Base-by-base conservation (phyloP, 345 rosid species). In the Isatis tinctoria region DNA sequence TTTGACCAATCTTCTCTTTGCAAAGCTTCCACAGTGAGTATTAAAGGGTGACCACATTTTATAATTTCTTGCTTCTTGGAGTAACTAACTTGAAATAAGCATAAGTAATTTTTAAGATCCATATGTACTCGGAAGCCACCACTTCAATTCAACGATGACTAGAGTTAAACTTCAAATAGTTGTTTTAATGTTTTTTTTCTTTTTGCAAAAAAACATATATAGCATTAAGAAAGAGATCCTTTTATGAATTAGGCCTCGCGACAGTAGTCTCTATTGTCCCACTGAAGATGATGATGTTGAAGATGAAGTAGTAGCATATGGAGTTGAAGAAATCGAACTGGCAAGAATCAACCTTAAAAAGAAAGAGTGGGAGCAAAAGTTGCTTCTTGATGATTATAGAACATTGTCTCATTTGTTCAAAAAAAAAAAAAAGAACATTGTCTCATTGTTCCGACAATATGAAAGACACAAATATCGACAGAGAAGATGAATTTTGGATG, bases 281-380 rank as follows among this genome's bases (percentile, higher is more conserved):
- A 79, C 85, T 64, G 98, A 94, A 84, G 98, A 88, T 68, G 97
- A 88, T 60, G 97, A 91, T 82, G 84, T 94, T 6, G 35, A 32
- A 32, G 35, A 32, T 32, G 98, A 87, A 73, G 86, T 94, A 75
- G 98, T 91, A 76, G 97, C 98, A 54, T 90, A 88, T 69, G 97
- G 97, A 65, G 95, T 88, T 72, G 91, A 89, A 82, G 98, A 94
- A 82, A 96, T 94, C 40, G 98, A 89, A 84, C 87, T 89, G 79
- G 98, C 98, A 69, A 88, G 83, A 82, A 75, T 94, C 56, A 76
- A 84, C 83, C 91, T 94, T 63, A 94, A 93, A 78, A 84, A 82
- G 66, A 89, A 83, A 70, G 96, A 91, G 62, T 73, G 88, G 64
- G 93, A 74, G 78, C 86, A 75, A 80, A 91, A 84, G 60, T 74